These are phyloP conservation scores for Pythium scleroteichum DNA, from an alignment of 352 stramenopile species.

Conservation along the genomic window DNA sequence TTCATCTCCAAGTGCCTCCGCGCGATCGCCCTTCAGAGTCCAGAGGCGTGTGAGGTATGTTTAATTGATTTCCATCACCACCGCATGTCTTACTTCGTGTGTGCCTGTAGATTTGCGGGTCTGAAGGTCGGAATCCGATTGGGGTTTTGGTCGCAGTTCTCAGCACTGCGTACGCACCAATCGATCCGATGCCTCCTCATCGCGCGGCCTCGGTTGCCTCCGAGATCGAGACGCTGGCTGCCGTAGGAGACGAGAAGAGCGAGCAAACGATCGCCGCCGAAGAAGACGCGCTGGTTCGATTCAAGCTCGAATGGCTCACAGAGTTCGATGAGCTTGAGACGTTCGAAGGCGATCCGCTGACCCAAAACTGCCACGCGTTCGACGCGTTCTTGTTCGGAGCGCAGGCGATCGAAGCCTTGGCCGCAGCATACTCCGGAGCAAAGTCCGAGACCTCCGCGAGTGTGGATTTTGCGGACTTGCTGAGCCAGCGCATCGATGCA, in stretches of 20 bases:
- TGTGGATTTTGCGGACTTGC: conserved; percentile 26
- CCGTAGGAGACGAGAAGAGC: background rate
- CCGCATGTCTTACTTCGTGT: too few species aligned
- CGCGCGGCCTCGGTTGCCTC: conserved; percentile 15
- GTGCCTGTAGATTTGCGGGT: conserved; percentile 33
- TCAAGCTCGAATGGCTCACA: conserved; percentile 55
- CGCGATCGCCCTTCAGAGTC: conserved; percentile 36
- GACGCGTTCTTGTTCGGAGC: conserved; percentile 39
- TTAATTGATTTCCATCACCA: too few species aligned
- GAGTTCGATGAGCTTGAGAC: conserved; percentile 37
- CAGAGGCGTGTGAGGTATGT: conserved; percentile 43
- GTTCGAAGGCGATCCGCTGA: conserved; percentile 38
- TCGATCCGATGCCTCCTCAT: conserved; percentile 3
- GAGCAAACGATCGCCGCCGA: conserved; percentile 11
- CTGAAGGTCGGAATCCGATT: conserved; percentile 33
- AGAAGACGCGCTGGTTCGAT: conserved; percentile 6
- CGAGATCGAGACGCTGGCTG: conserved; percentile 7
- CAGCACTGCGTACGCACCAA: conserved; percentile 8
- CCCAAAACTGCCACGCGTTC: conserved; percentile 32
- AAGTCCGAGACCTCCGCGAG: background rate
- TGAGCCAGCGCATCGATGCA: conserved; percentile 18
- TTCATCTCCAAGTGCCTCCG: conserved; percentile 50
- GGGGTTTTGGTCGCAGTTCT: conserved; percentile 38
- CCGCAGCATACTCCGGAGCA: conserved; percentile 22
- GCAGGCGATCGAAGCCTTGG: conserved; percentile 37